Conservation (phyloP, 768 basidiomycete species). For the Termitomyces sp. region DNA sequence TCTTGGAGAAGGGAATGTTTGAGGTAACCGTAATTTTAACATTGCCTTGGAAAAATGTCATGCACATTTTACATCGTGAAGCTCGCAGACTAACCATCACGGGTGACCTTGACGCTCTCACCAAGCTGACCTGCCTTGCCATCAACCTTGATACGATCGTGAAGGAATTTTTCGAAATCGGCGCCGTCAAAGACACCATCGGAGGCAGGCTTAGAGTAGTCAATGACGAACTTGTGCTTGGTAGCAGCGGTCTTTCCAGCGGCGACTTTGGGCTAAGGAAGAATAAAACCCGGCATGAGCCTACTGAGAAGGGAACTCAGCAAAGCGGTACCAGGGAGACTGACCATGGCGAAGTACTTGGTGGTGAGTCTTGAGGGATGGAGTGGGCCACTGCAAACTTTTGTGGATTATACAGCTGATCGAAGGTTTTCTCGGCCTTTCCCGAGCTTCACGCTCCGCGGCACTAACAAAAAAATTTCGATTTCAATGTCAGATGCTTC, state of each 20-base stretch:
- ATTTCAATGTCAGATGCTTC: constrained; percentile 3
- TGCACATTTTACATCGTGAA: background rate
- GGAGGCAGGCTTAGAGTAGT: constrained; percentile 77
- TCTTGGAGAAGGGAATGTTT: constrained; percentile 89
- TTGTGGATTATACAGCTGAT: constrained; percentile 51
- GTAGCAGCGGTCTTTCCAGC: constrained; percentile 44
- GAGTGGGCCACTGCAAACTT: background rate
- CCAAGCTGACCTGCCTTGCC: constrained; percentile 90
- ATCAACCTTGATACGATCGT: constrained; percentile 92
- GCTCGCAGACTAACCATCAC: constrained; percentile 63
- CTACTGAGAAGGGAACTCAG: constrained; percentile 92
- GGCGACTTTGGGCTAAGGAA: constrained; percentile 53
- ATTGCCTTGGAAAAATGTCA: constrained; percentile 43
- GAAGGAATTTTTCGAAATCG: constrained; percentile 79
- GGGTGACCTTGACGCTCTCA: constrained; percentile 80
- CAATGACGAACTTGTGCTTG: constrained; percentile 79
- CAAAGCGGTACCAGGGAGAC: constrained; percentile 69
- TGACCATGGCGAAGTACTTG: constrained; percentile 56
- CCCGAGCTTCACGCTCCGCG: constrained; percentile 13
- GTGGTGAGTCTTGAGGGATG: constrained; percentile 23
- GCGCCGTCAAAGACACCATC: constrained; percentile 53
- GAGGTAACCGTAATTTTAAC: constrained; percentile 83
- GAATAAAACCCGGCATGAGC: constrained; percentile 49
- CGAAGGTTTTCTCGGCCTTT: constrained; percentile 23
- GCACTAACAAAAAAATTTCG: constrained; percentile 11